Base-by-base conservation (phyloP, 306 rosid genomes). In the Begonia fuchsioides region DNA sequence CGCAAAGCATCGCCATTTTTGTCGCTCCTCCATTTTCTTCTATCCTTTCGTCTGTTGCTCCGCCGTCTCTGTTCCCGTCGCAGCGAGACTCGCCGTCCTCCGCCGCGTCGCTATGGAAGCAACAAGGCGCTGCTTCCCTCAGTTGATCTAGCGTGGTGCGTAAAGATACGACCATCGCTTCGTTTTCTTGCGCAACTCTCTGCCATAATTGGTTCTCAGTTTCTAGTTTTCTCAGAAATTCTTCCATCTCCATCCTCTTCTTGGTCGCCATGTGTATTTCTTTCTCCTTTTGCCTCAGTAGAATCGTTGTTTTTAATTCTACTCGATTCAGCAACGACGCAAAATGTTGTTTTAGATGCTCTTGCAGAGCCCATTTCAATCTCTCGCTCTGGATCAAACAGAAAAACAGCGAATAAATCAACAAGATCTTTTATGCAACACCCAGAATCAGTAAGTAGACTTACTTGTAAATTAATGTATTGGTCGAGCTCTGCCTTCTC, bases 11-110 rank as follows among this genome's bases (percentile, higher is more conserved):
- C 55, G 19, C 35, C 58, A 56, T n/a, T 65, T 45, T 11, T 59
- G 17, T 44, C 46, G 40, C 4, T 39, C 45, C 4, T 14, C 44
- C 57, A 49, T 46, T 75, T 52, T 62, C 62, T 47, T 49, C 51
- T 45, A 45, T 52, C 47, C 17, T 60, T 63, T 56, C 69, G 38
- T 53, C n/a, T n/a, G n/a, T n/a, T n/a, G n/a, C n/a, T n/a, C n/a
- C 59, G 3, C 13, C 53, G 19, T 13, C 59, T 9, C 38, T 12
- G 49, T 20, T 62, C 3, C 47, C 55, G 11, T 68, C 79, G 43
- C 82, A 77, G 56, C 80, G 72, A 0, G 96, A 87, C 55, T 66
- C 72, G 13, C 69, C 79, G 39, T 87, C 94, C 1, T 78, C 72
- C 6, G 56, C 58, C n/a, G n/a, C 57, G 40, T 63, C 62, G 51